Conservation (phyloP, 2,329 filamentous ascomycete species). For the Penicillium sp. region DNA sequence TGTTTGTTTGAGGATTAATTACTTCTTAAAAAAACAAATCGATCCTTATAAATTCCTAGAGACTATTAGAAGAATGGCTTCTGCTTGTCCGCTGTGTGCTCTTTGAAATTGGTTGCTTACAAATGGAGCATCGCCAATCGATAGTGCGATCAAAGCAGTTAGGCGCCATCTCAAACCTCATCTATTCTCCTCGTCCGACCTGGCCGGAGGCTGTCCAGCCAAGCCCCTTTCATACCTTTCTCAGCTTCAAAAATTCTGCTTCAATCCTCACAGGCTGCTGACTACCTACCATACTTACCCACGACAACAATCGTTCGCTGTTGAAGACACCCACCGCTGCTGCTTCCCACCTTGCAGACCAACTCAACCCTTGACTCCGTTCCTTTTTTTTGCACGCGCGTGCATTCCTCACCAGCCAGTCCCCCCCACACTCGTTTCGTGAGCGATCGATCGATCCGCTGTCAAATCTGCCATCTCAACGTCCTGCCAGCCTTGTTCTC, state of each 20-base stretch:
- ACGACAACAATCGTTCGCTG: neutral
- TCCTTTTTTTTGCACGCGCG: neutral
- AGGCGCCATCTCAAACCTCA: constrained; percentile 7
- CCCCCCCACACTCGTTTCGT: neutral
- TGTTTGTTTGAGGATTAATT: no score
- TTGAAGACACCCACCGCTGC: neutral
- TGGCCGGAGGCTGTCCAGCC: neutral
- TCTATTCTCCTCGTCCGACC: neutral
- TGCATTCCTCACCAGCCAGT: neutral
- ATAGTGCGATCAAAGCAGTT: constrained; percentile 8
- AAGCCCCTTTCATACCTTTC: neutral
- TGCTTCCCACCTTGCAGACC: constrained; percentile 8
- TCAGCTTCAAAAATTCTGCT: neutral
- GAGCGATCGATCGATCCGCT: constrained; percentile 6
- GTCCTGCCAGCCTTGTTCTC: neutral
- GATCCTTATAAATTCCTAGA: no score
- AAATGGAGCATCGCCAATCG: constrained; percentile 3
- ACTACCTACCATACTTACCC: neutral
- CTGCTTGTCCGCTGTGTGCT: neutral
- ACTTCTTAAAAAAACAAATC: no score
- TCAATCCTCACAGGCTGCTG: no score
- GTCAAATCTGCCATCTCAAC: neutral
- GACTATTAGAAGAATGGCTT: neutral
- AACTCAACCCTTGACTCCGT: neutral
- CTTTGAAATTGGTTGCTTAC: neutral